phyloP scores from a whole-genome alignment of 2,329 filamentous ascomycete genomes.

The Rasamsonia emersonii region DNA sequence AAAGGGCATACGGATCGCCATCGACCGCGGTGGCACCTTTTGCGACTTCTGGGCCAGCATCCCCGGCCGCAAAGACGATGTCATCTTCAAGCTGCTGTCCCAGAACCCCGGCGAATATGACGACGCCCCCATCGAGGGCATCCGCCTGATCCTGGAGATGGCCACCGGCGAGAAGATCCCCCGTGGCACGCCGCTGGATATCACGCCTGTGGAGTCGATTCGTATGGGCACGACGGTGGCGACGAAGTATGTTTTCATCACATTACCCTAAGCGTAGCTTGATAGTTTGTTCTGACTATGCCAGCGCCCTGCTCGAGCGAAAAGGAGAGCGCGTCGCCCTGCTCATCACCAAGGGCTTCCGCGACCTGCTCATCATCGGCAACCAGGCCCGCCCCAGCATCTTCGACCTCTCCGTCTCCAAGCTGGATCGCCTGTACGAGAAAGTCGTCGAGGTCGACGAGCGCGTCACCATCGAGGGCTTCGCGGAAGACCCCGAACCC shows the following conservation, averaged over 20 bases:
- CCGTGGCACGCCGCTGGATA: slow-evolving; percentile 11
- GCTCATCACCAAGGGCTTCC: slow-evolving; percentile 75
- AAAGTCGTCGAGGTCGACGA: slow-evolving; percentile 17
- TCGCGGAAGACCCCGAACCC: slow-evolving; percentile 17
- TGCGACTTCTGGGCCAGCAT: slow-evolving; percentile 15
- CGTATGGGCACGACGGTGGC: slow-evolving; percentile 89
- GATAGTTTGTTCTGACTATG: slow-evolving; percentile 83
- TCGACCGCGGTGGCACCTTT: slow-evolving; percentile 17
- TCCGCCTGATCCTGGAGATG: slow-evolving; percentile 56
- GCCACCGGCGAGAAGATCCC: slow-evolving; percentile 11
- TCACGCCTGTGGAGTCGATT: slow-evolving; percentile 38
- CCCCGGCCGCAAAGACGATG: slow-evolving; percentile 13
- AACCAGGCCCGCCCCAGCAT: slow-evolving; percentile 80
- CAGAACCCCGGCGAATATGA: slow-evolving; percentile 18
- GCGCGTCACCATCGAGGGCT: slow-evolving; percentile 41
- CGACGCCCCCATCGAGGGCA: slow-evolving; percentile 64
- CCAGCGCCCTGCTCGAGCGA: slow-evolving; percentile 74
- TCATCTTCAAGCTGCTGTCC: slow-evolving; percentile 21
- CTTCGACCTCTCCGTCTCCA: slow-evolving; percentile 73
- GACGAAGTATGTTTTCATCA: slow-evolving; percentile 48
- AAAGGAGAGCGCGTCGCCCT: slow-evolving; percentile 79
- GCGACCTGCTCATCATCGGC: slow-evolving; percentile 75
- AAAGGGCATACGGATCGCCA: slow-evolving; percentile 8
- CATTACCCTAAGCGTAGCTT: slow-evolving; percentile 56
- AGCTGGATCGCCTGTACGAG: slow-evolving; percentile 50